A percentile compares a stretch with the other conserved stretches of the same genome.
Evolutionary conservation across 176 grass and related monocot genomes (phyloP).

Genomic region (Metroxylon sagu): DNA sequence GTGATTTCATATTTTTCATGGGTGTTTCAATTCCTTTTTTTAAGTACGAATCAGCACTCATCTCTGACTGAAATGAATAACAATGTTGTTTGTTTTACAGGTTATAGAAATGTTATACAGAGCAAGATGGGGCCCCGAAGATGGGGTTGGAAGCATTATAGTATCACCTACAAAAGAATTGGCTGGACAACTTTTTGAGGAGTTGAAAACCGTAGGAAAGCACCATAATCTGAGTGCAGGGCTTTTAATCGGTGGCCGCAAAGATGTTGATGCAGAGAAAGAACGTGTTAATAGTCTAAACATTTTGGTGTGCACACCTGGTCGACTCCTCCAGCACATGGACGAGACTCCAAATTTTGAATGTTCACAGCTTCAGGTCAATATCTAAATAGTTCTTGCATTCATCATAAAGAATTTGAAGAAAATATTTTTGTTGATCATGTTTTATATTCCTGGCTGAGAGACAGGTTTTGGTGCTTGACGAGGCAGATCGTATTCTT

Average conservation of each 20-base stretch:
- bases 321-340: conserved; percentile 88
- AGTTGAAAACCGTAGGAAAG: conserved; percentile 40
- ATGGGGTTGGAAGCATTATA: conserved; percentile 75
- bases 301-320: conserved; percentile 85
- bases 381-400: conserved; percentile 18
- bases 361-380: conserved; percentile 84
- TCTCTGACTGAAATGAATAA: too few species aligned
- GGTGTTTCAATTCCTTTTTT: too few species aligned
- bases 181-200: conserved; percentile 73
- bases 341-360: conserved; percentile 73
- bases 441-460: conserved; percentile 6
- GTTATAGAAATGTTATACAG: conserved; percentile 81
- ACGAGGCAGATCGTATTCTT: conserved; percentile 95
- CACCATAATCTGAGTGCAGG: conserved; percentile 58
- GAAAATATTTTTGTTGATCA: too few species aligned
- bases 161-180: conserved; percentile 83
- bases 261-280: conserved; percentile 72
- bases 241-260: conserved; percentile 61
- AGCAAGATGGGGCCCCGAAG: conserved; percentile 49
- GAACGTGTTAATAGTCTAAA: conserved; percentile 54
- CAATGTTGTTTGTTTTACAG: conserved; percentile 14
- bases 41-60: too few species aligned
- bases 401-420: not conserved
- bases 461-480: conserved; percentile 82
- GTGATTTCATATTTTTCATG: too few species aligned